Evolutionary conservation across 2,329 filamentous ascomycete genomes (phyloP), one percentile per base, ranked within the genome.

Genomic region (Fusarium torulosum): DNA sequence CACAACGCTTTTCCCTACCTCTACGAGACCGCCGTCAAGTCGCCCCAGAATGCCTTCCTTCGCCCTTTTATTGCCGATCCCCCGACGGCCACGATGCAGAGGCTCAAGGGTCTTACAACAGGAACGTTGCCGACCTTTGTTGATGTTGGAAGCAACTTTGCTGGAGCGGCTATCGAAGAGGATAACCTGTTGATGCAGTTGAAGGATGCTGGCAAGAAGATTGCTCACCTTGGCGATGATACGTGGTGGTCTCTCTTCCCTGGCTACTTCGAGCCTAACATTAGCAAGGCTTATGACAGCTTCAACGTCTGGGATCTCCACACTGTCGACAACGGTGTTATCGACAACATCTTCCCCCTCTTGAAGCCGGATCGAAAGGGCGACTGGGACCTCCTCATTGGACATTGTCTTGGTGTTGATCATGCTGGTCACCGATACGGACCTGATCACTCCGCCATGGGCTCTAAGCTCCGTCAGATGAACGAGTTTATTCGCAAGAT

Each of bases 231-330:
- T 37, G 96, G 96, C n/a, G 96, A 99, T 77, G 95, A 99, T 79
- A 99, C 96, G 6, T 99, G 96, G 96, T 92, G 94, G 69, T 86
- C 93, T 42, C 83, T 99, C 17, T 99, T 98, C 76, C 96, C 96
- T 0, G 92, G 86, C n/a, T 94, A 96, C 78, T 99, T 99, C 74
- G 90, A 97, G 77, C 82, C 89, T 10, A 91, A 95, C 57, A 88
- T 97, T 57, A 97, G 94, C 71, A 88, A 85, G 71, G 88, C 96
- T 0, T 99, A 97, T 78, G 95, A 98, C 77, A 98, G 95, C 64
- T 97, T 99, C 81, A 97, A 98, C 75, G 96, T 98, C 8, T 97
- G 94, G 93, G 96, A 99, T 77, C 80, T 99, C 72, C 94, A 98
- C 77, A 98, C 96, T 0, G 92, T 99, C 4, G 96, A 99, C 76